Evolutionary conservation across 2,329 filamentous ascomycete species (phyloP).

Genomic region (Penicillium hesseltinei): DNA sequence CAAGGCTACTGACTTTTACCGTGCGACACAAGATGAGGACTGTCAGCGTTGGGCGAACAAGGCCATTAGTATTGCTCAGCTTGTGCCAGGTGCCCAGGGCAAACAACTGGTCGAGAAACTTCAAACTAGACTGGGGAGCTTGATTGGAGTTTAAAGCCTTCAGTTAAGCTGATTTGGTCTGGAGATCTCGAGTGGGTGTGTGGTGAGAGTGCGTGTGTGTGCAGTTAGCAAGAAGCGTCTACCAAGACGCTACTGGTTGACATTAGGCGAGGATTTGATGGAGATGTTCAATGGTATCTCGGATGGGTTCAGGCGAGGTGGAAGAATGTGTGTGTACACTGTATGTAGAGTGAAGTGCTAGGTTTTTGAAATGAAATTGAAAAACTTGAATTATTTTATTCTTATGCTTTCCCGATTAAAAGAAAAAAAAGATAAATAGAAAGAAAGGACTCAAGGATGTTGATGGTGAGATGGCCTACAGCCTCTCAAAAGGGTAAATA

Average conservation of each 20-base stretch:
- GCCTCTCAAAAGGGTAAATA: conserved; percentile 17
- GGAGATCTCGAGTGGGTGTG: background rate
- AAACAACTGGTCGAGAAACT: background rate
- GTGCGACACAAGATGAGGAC: conserved; percentile 29
- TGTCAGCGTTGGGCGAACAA: conserved; percentile 39
- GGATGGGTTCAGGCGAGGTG: background rate
- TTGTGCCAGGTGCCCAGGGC: conserved; percentile 24
- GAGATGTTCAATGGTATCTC: background rate
- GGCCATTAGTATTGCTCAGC: conserved; percentile 35
- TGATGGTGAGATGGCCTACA: conserved; percentile 8
- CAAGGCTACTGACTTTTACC: conserved; percentile 54
- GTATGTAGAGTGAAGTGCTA: background rate
- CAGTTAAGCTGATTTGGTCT: background rate
- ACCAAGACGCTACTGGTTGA: background rate
- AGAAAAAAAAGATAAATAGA: background rate
- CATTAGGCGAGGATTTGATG: background rate
- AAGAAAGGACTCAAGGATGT: conserved; percentile 4
- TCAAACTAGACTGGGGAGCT: conserved; percentile 14
- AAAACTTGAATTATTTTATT: background rate
- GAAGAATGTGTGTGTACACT: background rate
- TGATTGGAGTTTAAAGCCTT: background rate
- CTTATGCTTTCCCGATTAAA: background rate
- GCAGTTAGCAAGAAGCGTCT: background rate
- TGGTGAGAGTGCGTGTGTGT: background rate
- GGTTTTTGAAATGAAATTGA: background rate